A percentile compares a stretch with the other conserved stretches of the same genome.
Evolutionary conservation across 108 stramenopile species (phyloP).

Genomic region (Epithemia pelagica): DNA sequence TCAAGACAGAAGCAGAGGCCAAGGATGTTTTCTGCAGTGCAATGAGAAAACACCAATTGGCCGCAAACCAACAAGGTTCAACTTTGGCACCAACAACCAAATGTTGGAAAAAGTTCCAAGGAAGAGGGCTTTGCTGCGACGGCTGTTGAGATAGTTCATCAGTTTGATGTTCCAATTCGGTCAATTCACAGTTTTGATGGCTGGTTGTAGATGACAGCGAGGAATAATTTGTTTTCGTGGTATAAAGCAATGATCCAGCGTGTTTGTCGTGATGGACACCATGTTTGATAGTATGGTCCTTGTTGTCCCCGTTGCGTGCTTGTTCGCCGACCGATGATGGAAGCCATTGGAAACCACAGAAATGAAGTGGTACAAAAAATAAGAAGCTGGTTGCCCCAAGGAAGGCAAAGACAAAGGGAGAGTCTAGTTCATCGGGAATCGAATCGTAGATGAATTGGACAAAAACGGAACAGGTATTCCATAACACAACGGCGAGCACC

Average conservation of each 20-base stretch:
- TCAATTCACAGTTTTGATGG: no score
- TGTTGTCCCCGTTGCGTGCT: no score
- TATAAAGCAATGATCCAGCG: no score
- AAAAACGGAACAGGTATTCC: constrained; percentile 52
- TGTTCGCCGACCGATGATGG: not conserved
- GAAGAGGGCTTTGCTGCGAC: no score
- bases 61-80: constrained; percentile 21
- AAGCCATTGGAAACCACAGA: not conserved
- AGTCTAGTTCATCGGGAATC: not conserved
- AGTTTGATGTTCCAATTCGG: constrained; percentile 4
- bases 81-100: constrained; percentile 20
- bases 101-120: constrained; percentile 25
- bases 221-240: no score
- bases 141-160: not conserved
- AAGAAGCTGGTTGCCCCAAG: constrained; percentile 18
- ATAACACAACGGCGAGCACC: constrained; percentile 63
- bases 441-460: constrained; percentile 20
- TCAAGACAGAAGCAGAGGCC: constrained; percentile 21
- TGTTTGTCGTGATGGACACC: no score
- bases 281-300: no score
- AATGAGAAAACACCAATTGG: constrained; percentile 25
- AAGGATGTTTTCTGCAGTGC: constrained; percentile 19
- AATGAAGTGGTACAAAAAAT: constrained; percentile 10
- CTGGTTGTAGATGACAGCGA: no score
- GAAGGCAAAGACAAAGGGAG: constrained; percentile 30